phyloP scores from a whole-genome alignment of 352 stramenopile species.

The Phytophthora kernoviae region DNA sequence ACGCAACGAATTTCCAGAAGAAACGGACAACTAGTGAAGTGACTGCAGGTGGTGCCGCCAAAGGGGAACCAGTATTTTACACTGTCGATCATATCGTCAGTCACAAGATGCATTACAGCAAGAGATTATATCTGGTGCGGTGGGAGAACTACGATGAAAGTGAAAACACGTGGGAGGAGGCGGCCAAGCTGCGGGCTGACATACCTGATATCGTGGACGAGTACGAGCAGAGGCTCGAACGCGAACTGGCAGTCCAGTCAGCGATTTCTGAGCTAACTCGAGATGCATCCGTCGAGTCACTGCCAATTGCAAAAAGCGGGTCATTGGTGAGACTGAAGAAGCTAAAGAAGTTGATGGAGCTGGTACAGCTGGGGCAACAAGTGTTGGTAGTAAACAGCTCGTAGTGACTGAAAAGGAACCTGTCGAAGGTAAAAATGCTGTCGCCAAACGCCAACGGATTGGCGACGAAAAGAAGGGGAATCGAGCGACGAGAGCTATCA shows the following conservation, averaged over 20 bases:
- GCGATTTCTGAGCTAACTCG: constrained; percentile 14
- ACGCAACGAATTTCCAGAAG: constrained; percentile 6
- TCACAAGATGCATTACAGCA: constrained; percentile 43
- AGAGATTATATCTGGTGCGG: constrained; percentile 63
- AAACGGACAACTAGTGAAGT: too few species aligned
- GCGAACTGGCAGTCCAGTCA: constrained; percentile 6
- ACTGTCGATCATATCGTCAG: constrained; percentile 69
- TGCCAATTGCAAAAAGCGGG: constrained; percentile 10
- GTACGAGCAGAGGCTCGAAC: constrained; percentile 47
- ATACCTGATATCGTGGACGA: constrained; percentile 57
- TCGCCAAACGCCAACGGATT: neutral
- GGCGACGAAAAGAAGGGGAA: constrained; percentile 10
- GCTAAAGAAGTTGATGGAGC: neutral
- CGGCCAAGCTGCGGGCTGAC: constrained; percentile 49
- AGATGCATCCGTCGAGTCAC: constrained; percentile 4
- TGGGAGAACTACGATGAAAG: constrained; percentile 72
- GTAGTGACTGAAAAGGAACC: neutral
- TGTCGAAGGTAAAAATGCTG: neutral
- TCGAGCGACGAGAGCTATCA: constrained; percentile 29
- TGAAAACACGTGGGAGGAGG: constrained; percentile 73
- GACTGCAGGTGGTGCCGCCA: neutral
- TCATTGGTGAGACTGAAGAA: constrained; percentile 6
- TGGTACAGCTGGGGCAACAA: neutral
- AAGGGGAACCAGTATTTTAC: constrained; percentile 30
- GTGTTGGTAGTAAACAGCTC: constrained; percentile 3